Percentiles rank a stretch among this genome's conserved stretches.
phyloP scores from a whole-genome alignment of 441 rosid species.

The Raphanus hybrid region DNA sequence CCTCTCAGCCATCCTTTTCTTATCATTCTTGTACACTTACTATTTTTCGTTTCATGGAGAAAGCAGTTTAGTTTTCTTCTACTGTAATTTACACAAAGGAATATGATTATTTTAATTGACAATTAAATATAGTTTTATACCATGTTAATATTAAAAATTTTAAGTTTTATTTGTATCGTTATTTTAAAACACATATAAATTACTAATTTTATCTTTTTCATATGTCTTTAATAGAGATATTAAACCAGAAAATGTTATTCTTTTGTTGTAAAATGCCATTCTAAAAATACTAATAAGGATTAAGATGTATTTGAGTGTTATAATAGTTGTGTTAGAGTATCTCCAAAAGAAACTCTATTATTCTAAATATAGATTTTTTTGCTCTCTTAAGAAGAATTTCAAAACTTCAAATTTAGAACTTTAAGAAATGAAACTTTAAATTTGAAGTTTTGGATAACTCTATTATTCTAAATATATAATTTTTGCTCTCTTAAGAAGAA shows the following conservation, averaged over 20 bases:
- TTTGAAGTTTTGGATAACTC: too few relatives aligned
- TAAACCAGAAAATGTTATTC: not conserved
- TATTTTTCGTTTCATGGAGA: not conserved
- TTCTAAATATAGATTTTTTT: too few relatives aligned
- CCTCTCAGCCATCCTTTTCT: conserved; percentile 38
- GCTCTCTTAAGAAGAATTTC: too few relatives aligned
- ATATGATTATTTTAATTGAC: not conserved
- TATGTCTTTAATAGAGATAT: not conserved
- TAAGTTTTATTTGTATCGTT: not conserved
- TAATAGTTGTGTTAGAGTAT: too few relatives aligned
- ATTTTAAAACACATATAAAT: not conserved
- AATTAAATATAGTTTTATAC: not conserved
- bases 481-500: too few relatives aligned
- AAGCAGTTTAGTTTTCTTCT: not conserved
- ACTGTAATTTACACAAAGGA: not conserved
- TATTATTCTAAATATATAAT: too few relatives aligned
- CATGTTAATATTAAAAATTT: not conserved
- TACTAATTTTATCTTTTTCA: not conserved
- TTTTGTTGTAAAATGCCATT: too few relatives aligned
- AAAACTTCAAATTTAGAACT: too few relatives aligned
- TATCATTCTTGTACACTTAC: conserved; percentile 26
- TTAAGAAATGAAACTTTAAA: too few relatives aligned
- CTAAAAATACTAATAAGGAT: not conserved
- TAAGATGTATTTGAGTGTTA: not conserved
- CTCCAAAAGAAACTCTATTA: too few relatives aligned